Base-by-base conservation (phyloP, 2,329 filamentous ascomycete genomes). In the Sclerotinia glacialis region DNA sequence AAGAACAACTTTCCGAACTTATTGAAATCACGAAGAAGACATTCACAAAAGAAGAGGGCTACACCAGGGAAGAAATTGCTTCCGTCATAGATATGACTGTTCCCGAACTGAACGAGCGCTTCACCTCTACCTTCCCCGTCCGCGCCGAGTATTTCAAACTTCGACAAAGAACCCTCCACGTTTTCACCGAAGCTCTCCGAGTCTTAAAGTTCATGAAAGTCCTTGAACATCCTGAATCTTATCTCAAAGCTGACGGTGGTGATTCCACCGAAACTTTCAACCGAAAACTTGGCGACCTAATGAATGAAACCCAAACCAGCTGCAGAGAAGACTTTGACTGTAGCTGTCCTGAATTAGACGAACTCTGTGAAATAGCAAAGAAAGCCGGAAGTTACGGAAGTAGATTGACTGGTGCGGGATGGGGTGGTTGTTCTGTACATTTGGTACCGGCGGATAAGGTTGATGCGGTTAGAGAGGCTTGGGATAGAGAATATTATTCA, bases 341-440 rank as follows among this genome's bases (percentile, higher is more conserved):
- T 80, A 95, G 90, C 74, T 96, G 92, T 73, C 88, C 91, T 0
- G 93, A 98, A 78, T 85, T 98, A n/a, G 94, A 99, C 77, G 84
- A 91, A 69, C 85, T 99, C 47, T 98, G 94, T 78, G 78, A 83
- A 49, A 89, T 98, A 71, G 93, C 93, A 0, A 83, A 88, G 37
- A 83, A 81, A 21, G 91, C 91, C 0, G 95, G 95, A 2, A 87
- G 91, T 23, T 93, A 92, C 76, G 95, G 94, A 37, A 93, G 90
- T 72, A 83, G 94, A 34, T 80, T 97, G 72, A 98, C 94, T 0
- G 95, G 95, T 49, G 95, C 95, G 0, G 95, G 95, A 3, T 99
- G 95, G 95, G 95, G 95, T 69, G 95, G 95, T 2, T 98, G 95
- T 80, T 95, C 87, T 68, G 94, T 99, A 67, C 95, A 99, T 80